Base-by-base conservation (phyloP, 306 rosid genomes). In the Abrus precatorius region DNA sequence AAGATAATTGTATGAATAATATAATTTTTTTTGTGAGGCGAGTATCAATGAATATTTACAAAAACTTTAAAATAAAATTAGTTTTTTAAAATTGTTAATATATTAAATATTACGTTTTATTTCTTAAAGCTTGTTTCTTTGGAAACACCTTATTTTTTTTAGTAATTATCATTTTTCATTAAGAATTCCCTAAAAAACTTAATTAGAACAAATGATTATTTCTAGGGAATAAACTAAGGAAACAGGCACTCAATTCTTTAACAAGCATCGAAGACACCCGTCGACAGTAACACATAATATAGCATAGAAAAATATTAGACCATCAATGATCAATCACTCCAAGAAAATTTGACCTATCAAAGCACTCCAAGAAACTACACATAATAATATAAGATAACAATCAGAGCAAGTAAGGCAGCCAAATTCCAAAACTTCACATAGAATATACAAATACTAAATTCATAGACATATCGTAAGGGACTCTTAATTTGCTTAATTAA, bases 401-500 rank as follows among this genome's bases (percentile, higher is more conserved):
- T 14, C 53, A 4, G 5, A 27, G 5, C 53, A 76, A 80, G 74
- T 12, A 76, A 71, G 20, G 20, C 68, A 44, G 38, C 30, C 53
- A 65, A 71, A 53, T 56, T 79, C 57, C 49, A 40, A 53, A 54
- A 70, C 12, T 64, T 7, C 1, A 11, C 11, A 76, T 38, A 13
- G 65, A 56, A 9, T 14, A 74, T 40, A 27, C 11, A 2, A 38
- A 49, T 69, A 50, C n/a, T 27, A 78, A 69, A 67, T 53, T 4
- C 11, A n/a, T 64, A 70, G 6, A 43, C 69, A 67, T 65, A 48
- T 56, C 81, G 75, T 80, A 72, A 59, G 75, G 54, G 48, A 63
- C 72, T 79, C 47, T 13, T 56, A 33, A 41, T 60, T 72, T 52
- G 81, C 85, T 54, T 65, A 65, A 66, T 86, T 66, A 59, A 59